Evolutionary conservation across 1,139 yeast genomes (phyloP).

Genomic region (Magnusiomyces fungicola): DNA sequence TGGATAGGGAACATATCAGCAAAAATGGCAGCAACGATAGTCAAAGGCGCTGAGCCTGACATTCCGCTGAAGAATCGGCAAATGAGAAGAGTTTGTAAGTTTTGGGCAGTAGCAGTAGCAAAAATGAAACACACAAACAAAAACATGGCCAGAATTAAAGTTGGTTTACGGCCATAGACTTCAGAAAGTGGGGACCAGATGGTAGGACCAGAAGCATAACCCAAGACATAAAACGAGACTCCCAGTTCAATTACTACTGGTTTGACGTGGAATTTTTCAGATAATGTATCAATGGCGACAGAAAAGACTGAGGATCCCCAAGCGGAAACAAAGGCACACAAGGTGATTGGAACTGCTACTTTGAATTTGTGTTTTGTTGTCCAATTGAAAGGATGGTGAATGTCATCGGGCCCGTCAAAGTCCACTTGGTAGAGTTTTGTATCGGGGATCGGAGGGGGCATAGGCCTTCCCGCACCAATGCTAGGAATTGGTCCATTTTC

Average conservation of each 20-base stretch:
- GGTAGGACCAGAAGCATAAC: slow-evolving; percentile 78
- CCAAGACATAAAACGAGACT: slow-evolving; percentile 65
- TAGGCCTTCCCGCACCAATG: slow-evolving; percentile 42
- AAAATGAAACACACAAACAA: slow-evolving; percentile 55
- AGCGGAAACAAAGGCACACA: slow-evolving; percentile 34
- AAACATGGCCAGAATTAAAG: slow-evolving; percentile 47
- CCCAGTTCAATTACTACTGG: slow-evolving; percentile 40
- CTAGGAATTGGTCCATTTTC: slow-evolving; percentile 5
- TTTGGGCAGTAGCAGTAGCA: slow-evolving; percentile 66
- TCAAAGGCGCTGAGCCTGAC: slow-evolving; percentile 73
- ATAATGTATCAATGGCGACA: slow-evolving; percentile 29
- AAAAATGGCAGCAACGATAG: slow-evolving; percentile 76
- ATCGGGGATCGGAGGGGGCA: slow-evolving; percentile 44
- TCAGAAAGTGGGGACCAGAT: slow-evolving; percentile 79
- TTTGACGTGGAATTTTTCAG: slow-evolving; percentile 27
- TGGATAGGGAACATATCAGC: slow-evolving; percentile 62
- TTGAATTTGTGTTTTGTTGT: slow-evolving; percentile 31
- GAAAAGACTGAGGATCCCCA: slow-evolving; percentile 42
- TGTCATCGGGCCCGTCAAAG: slow-evolving; percentile 47
- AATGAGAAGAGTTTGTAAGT: slow-evolving; percentile 62
- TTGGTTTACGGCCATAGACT: slow-evolving; percentile 59
- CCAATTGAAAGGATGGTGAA: slow-evolving; percentile 45
- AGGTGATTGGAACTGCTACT: slow-evolving; percentile 17
- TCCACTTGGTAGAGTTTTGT: slow-evolving; percentile 43
- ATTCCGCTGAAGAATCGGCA: slow-evolving; percentile 72